Evolutionary conservation across 768 basidiomycete genomes (phyloP).

Genomic region (Termitomyces sp.): DNA sequence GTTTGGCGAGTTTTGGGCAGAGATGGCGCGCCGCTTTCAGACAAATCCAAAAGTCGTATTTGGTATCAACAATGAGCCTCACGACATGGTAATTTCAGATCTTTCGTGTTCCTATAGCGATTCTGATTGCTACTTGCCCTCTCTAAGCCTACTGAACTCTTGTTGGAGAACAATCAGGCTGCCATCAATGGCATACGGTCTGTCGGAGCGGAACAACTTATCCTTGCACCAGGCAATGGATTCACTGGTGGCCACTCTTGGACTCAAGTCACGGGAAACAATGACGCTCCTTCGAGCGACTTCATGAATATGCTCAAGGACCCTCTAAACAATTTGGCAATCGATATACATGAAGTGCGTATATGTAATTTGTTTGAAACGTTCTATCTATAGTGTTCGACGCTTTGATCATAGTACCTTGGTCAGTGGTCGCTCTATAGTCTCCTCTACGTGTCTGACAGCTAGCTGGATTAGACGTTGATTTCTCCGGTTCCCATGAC

Average conservation of each 20-base stretch:
- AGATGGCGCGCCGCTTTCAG: slow-evolving; percentile 34
- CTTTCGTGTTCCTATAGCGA: neutral
- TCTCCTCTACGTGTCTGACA: neutral
- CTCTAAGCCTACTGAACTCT: slow-evolving; percentile 29
- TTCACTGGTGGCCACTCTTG: slow-evolving; percentile 41
- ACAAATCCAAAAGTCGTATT: slow-evolving; percentile 38
- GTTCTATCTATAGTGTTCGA: neutral
- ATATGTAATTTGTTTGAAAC: neutral
- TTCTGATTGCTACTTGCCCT: neutral
- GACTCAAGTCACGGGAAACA: slow-evolving; percentile 29
- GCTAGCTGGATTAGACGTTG: slow-evolving; percentile 21
- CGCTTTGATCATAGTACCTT: neutral
- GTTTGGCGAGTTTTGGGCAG: slow-evolving; percentile 36
- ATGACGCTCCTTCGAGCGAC: slow-evolving; percentile 33
- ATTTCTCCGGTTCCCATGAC: slow-evolving; percentile 37
- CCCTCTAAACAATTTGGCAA: slow-evolving; percentile 35
- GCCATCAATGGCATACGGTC: slow-evolving; percentile 37
- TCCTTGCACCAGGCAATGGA: slow-evolving; percentile 41
- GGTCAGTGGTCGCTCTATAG: neutral
- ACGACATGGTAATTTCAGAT: slow-evolving; percentile 29
- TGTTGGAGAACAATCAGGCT: slow-evolving; percentile 38
- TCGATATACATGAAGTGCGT: slow-evolving; percentile 39
- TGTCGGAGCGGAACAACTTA: slow-evolving; percentile 34
- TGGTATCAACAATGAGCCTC: slow-evolving; percentile 42
- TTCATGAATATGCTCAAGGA: slow-evolving; percentile 35